Evolutionary conservation across 2,329 filamentous ascomycete genomes (phyloP), one percentile per base, ranked within the genome.

Genomic region (Penicillium expansum): DNA sequence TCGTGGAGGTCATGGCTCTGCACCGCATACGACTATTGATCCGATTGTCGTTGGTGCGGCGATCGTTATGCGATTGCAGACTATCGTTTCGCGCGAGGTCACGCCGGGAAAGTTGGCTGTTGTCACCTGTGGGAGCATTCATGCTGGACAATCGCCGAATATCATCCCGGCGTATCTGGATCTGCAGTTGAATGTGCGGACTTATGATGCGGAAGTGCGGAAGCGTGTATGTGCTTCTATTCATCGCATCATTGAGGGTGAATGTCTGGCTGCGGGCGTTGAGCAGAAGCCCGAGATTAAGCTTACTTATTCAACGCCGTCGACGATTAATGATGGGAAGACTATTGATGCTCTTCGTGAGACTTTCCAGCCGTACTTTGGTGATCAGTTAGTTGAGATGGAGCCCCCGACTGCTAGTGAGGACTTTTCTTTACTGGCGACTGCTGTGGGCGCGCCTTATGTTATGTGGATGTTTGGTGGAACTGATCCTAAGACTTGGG

Each of bases 381-480:
- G 58, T 11, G 71, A 74, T 1, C 61, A 65, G 0, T 69, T 77
- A 11, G 59, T 71, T 0, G 68, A 80, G 13, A 74, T 75, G 16
- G 67, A 76, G n/a, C 71, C 75, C 0, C 62, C 80, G 0, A 70
- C 74, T 3, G 80, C 77, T 0, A 82, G 79, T 53, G 85, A 87
- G 64, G 85, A 87, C 60, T 85, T 86, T 62, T 74, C 78, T 0
- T 77, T 82, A 39, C 65, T 87, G 39, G 83, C 81, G 1, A 81
- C 77, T 0, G 73, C 73, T 32, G 77, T 80, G 45, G 76, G 76
- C 2, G 73, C 72, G 47, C 83, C 83, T 9, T 80, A 77, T 63
- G 77, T 76, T 43, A 85, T 84, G 67, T 86, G 81, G 72, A 71
- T 79, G 62, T 85, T 81, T 67, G 84, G 84, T 1, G 82, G 83